Evolutionary conservation across 2,329 filamentous ascomycete species (phyloP).

Genomic region (Epichloe elymi): DNA sequence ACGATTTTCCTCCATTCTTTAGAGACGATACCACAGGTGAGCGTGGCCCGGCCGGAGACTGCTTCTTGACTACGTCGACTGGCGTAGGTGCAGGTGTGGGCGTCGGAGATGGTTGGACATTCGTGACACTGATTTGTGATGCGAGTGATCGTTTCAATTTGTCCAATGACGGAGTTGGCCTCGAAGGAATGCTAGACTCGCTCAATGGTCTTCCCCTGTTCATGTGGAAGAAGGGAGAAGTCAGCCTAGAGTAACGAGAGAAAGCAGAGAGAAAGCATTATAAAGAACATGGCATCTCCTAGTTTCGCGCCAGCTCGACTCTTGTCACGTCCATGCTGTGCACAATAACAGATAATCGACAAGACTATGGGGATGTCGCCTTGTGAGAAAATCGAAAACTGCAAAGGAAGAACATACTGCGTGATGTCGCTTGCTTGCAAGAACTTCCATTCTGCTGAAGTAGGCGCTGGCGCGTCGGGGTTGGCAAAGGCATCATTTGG

Average conservation of each 20-base stretch:
- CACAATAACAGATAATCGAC: background rate
- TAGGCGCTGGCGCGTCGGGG: slow-evolving; percentile 40
- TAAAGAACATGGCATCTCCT: background rate
- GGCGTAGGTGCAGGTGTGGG: slow-evolving; percentile 2
- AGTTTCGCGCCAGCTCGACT: background rate
- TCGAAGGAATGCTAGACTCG: slow-evolving; percentile 38
- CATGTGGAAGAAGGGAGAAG: background rate
- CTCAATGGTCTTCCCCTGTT: slow-evolving; percentile 30
- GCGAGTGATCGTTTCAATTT: slow-evolving; percentile 25
- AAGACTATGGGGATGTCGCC: slow-evolving; percentile 6
- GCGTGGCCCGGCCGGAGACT: slow-evolving; percentile 4
- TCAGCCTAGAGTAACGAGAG: background rate
- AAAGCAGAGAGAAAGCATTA: background rate
- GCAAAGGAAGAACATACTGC: slow-evolving; percentile 34
- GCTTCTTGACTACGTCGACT: slow-evolving; percentile 2
- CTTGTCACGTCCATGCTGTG: background rate
- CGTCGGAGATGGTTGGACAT: slow-evolving; percentile 6
- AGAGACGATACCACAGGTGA: slow-evolving; percentile 6
- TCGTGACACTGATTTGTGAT: slow-evolving; percentile 14
- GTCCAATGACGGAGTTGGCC: slow-evolving; percentile 32
- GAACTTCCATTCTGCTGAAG: slow-evolving; percentile 40
- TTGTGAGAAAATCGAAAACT: slow-evolving; percentile 9
- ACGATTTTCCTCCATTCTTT: slow-evolving; percentile 7
- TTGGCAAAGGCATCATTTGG: slow-evolving; percentile 45
- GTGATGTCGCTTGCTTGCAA: slow-evolving; percentile 44